Evolutionary conservation across 805 yeast species (phyloP).

Genomic region (Kuraishia piskuri): DNA sequence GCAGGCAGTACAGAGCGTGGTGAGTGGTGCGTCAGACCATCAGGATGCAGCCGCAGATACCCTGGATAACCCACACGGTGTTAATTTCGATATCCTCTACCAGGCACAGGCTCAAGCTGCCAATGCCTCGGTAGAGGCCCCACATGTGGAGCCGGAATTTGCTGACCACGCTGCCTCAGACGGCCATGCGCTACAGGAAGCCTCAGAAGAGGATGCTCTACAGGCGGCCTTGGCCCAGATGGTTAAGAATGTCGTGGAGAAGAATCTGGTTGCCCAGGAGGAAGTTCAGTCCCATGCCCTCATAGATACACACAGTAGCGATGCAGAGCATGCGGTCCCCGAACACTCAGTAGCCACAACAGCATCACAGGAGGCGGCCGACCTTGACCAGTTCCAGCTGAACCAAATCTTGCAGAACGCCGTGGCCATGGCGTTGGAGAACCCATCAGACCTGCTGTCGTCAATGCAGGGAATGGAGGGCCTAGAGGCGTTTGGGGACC

Average conservation of each 20-base stretch:
- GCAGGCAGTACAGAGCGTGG: not conserved
- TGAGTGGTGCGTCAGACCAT: not conserved
- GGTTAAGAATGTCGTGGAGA: constrained; percentile 45
- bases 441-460: constrained; percentile 34
- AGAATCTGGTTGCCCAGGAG: constrained; percentile 9
- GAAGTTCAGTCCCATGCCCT: not conserved
- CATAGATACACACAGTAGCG: not conserved
- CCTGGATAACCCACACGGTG: not conserved
- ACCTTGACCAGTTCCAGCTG: constrained; percentile 47
- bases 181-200: no score
- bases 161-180: no score
- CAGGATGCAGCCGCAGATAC: no score
- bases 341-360: not conserved
- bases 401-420: constrained; percentile 73
- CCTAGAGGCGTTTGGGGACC: constrained; percentile 1
- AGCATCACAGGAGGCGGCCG: constrained; percentile 18
- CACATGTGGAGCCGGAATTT: no score
- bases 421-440: constrained; percentile 65
- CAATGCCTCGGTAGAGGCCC: no score
- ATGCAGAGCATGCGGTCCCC: not conserved
- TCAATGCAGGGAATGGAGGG: constrained; percentile 17
- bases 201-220: constrained; percentile 26
- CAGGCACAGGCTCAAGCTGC: constrained; percentile 2
- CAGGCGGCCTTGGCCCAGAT: constrained; percentile 48
- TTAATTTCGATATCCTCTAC: not conserved